Evolutionary conservation across 2,329 filamentous ascomycete species (phyloP).

Genomic region (Monosporascus sp.): DNA sequence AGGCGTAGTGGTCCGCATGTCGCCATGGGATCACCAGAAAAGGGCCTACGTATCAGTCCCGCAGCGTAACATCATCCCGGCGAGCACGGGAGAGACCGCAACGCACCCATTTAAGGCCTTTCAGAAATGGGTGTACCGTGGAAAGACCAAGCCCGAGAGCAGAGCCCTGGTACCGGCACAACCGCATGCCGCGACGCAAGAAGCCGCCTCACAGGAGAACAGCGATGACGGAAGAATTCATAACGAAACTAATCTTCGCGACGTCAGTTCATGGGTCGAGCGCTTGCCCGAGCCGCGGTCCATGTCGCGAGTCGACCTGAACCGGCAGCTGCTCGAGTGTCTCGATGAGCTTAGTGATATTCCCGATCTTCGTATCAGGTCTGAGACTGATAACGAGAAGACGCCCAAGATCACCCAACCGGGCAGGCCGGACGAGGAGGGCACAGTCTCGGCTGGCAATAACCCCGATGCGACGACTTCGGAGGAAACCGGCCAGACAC

Average conservation of each 20-base stretch:
- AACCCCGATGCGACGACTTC: not conserved
- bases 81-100: not conserved
- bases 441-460: too few relatives aligned
- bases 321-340: not conserved
- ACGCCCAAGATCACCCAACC: too few relatives aligned
- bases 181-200: too few relatives aligned
- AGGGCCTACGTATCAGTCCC: not conserved
- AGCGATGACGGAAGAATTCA: not conserved
- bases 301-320: not conserved
- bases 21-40: not conserved
- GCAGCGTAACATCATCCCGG: not conserved
- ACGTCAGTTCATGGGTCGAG: not conserved
- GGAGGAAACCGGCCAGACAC: not conserved
- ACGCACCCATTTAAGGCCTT: constrained; percentile 4
- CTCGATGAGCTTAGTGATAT: not conserved
- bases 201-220: not conserved
- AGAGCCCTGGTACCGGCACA: too few relatives aligned
- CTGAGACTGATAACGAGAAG: too few relatives aligned
- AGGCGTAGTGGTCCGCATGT: constrained; percentile 9
- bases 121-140: not conserved
- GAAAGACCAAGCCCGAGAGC: not conserved
- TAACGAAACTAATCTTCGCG: not conserved
- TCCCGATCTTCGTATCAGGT: too few relatives aligned
- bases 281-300: not conserved
- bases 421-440: too few relatives aligned